Base-by-base conservation (phyloP, 169 alveolate genomes). In the Cyclospora cayetanensis region DNA sequence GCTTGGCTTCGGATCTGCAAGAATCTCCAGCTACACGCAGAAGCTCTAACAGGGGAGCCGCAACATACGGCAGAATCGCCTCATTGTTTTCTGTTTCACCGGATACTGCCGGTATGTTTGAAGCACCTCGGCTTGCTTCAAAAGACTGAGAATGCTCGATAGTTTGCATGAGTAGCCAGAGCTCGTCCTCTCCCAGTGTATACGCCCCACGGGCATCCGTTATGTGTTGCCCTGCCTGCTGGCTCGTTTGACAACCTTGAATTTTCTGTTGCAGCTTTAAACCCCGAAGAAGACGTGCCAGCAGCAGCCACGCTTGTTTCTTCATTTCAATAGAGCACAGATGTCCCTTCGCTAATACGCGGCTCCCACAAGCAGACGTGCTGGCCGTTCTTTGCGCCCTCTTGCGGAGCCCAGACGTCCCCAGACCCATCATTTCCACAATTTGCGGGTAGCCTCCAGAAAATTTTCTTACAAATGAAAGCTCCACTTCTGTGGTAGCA, bases 41-140 rank as follows among this genome's bases (percentile, higher is more conserved):
- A 70, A 80, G 89, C 89, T 80, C 76, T 27, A 80, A 27, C 25
- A 80, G 89, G 52, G 41, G 76, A 31, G 76, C 74, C 46, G 89
- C 89, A 39, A 50, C 15, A 52, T 25, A 80, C 4, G 89, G 89
- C 89, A 50, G 22, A 18, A 34, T 5, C 34, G 31, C 72, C 2
- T 80, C 89, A 42, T 20, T 80, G 25, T 80, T 74, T 20, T 60
- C 72, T 15, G 18, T 31, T n/a, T 7, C 31, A 20, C 35, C 72
- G 15, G 72, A 20, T 46, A 15, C 60, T 46, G 60, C 60, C n/a
- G 72, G 15, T 60, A 1, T 9, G 15, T n/a, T 1, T n/a, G 72
- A 12, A 7, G 34, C 7, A 31, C 27, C 27, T 20, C 37, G 46
- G 89, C 89, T 63, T 3, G 27, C n/a, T 15, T 52, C 72, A n/a